phyloP scores from a whole-genome alignment of 2,329 filamentous ascomycete genomes.

The Calonectria ilicicola region DNA sequence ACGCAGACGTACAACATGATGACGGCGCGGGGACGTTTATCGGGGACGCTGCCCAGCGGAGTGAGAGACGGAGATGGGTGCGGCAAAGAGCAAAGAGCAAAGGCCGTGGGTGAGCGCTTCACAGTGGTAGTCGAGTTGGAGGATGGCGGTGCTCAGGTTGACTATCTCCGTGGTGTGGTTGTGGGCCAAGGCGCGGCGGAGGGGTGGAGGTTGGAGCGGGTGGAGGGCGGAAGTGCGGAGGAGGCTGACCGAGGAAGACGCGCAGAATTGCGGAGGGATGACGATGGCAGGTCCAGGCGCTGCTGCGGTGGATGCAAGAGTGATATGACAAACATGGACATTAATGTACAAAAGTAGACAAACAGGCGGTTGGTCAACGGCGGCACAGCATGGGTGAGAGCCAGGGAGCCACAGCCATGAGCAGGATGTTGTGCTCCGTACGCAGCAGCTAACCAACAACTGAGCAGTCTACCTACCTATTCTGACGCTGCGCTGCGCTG shows the following conservation, averaged over 20 bases:
- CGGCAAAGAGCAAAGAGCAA: background rate
- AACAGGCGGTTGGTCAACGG: background rate
- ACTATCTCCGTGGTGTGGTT: background rate
- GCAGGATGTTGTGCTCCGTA: background rate
- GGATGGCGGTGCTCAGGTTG: constrained; percentile 1
- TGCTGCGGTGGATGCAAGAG: background rate
- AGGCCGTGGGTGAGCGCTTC: background rate
- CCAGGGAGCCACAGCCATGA: background rate
- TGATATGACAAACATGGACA: background rate
- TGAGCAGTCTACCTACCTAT: constrained; percentile 18
- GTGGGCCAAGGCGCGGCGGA: constrained; percentile 12
- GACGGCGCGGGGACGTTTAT: constrained; percentile 7
- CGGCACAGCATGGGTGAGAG: background rate
- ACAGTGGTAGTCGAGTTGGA: background rate
- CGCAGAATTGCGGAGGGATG: constrained; percentile 3
- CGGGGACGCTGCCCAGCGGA: background rate
- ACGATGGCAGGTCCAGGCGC: background rate
- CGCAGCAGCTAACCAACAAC: background rate
- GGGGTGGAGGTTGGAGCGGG: constrained; percentile 21
- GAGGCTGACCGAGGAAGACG: constrained; percentile 22
- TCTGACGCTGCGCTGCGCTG: background rate
- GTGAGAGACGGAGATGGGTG: background rate
- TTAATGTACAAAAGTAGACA: background rate
- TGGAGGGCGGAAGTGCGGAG: constrained; percentile 22
- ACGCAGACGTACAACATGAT: constrained; percentile 43